Base-by-base conservation (phyloP, 768 basidiomycete species). In the Rhodotorula taiwanensis region DNA sequence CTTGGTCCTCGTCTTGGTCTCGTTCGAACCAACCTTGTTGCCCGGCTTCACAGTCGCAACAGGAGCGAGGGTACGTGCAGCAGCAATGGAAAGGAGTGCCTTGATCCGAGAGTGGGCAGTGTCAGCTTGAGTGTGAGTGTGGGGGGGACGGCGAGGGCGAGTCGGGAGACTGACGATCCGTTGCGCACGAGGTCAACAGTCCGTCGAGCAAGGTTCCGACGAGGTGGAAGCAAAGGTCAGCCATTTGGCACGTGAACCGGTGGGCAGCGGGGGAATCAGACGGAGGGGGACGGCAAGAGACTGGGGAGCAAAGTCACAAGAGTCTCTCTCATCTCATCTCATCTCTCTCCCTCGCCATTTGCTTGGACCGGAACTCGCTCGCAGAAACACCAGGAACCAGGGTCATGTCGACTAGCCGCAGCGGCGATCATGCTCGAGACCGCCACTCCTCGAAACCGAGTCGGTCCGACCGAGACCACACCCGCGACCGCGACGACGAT, bases 391-490 rank as follows among this genome's bases (percentile, higher is more conserved):
- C n/a, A n/a, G n/a, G 15, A 27, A 55, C 28, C 52, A 52, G 15
- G 54, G 39, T 45, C 36, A 57, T 4, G 47, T 58, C 50, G 42
- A 48, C n/a, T n/a, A n/a, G 50, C 11, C 54, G 57, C 28, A 36
- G 58, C 28, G 18, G 58, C 7, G 61, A 62, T 27, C 36, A 52
- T 55, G 50, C 47, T 25, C 51, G 51, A 27, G 55, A 47, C 55
- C 42, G 47, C 31, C 50, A 51, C 27, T 56, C 52, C 33, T 47
- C 55, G 2, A 52, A 50, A 3, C 51, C 34, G 27, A 39, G 50
- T 27, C 62, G 62, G 21, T 63, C 62, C 25, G 55, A 49, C 51
- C n/a, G n/a, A n/a, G n/a, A n/a, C n/a, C n/a, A n/a, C n/a, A n/a
- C n/a, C n/a, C n/a, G n/a, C n/a, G n/a, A n/a, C 50, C 21, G 33